phyloP scores from a whole-genome alignment of 768 basidiomycete genomes.

The Boletus coccyginus region DNA sequence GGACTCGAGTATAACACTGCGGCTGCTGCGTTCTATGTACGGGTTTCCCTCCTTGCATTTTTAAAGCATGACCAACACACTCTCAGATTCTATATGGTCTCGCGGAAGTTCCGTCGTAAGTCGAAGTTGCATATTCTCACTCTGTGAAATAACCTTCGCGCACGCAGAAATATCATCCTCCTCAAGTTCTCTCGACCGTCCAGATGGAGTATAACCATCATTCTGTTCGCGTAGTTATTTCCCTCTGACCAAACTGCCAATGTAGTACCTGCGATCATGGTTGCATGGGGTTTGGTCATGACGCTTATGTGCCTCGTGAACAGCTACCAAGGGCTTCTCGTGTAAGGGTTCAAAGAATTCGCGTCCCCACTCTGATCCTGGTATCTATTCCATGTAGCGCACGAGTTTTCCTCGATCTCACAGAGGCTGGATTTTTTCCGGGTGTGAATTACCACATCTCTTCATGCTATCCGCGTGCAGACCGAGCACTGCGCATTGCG shows the following conservation, averaged over 20 bases:
- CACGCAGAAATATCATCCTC: conserved; percentile 37
- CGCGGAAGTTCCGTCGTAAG: conserved; percentile 40
- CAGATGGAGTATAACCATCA: conserved; percentile 30
- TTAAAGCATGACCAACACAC: not conserved
- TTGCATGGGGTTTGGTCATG: conserved; percentile 40
- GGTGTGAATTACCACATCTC: conserved; percentile 47
- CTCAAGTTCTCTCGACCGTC: conserved; percentile 37
- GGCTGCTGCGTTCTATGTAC: conserved; percentile 38
- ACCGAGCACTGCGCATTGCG: conserved; percentile 56
- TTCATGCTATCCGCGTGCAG: conserved; percentile 58
- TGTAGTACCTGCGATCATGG: conserved; percentile 40
- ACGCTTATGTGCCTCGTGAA: conserved; percentile 39
- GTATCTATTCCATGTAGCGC: conserved; percentile 28
- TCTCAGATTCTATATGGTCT: conserved; percentile 36
- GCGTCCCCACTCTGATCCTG: not conserved
- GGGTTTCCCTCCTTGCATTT: not conserved
- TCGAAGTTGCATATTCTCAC: not conserved
- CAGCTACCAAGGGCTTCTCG: conserved; percentile 27
- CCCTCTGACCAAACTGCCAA: conserved; percentile 11
- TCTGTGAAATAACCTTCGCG: conserved; percentile 1
- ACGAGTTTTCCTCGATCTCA: conserved; percentile 44
- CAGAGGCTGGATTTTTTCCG: conserved; percentile 46
- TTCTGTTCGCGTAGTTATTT: not conserved
- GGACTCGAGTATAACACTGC: conserved; percentile 37
- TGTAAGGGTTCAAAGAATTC: conserved; percentile 21